Base-by-base conservation (phyloP, 768 basidiomycete genomes). In the Kondoa subrosea region DNA sequence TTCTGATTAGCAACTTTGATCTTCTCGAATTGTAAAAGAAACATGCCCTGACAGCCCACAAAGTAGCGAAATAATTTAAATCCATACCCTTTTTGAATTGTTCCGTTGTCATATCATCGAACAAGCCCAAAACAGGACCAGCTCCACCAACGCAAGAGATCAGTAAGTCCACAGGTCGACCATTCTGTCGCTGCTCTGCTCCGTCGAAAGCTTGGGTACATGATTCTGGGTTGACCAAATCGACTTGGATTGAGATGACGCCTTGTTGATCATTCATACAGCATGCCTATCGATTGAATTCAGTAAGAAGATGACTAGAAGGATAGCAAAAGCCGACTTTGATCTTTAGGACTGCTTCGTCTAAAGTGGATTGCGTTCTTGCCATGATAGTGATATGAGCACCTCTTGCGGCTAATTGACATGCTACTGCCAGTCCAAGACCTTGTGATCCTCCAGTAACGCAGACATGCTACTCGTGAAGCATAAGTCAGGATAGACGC, bases 311-410 rank as follows among this genome's bases (percentile, higher is more conserved):
- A 1, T 29, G 34, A 14, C 30, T 56, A 25, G 27, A 57, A 50
- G 50, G 67, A 4, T 8, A 26, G 15, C 31, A n/a, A 12, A 4
- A 40, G 56, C 82, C 34, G 66, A 87, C 89, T 81, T 91, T 85
- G 30, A 92, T 76, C 57, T 81, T 78, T 33, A 76, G 78, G 27
- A 87, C 73, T 0, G 89, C 87, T 17, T 77, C 78, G 65, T 83
- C 81, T 14, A 91, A 77, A 68, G 82, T 84, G 58, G 79, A 79
- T 72, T 86, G 80, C 64, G 86, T 84, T 15, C 89, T 81, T 4
- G 89, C 90, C 12, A 92, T 86, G 68, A 92, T 89, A 4, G 87
- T 88, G 1, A 92, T 85, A 70, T 89, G 81, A 0, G 90, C 89
- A 0, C 91, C 91, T 68, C 80, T 80, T 69, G 79, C 78, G 16